Percentiles rank a stretch among this genome's conserved stretches.
These are phyloP conservation scores for Tuber umbilicatum DNA, from an alignment of 495 filamentous ascomycete genomes.

Conservation along the genomic window DNA sequence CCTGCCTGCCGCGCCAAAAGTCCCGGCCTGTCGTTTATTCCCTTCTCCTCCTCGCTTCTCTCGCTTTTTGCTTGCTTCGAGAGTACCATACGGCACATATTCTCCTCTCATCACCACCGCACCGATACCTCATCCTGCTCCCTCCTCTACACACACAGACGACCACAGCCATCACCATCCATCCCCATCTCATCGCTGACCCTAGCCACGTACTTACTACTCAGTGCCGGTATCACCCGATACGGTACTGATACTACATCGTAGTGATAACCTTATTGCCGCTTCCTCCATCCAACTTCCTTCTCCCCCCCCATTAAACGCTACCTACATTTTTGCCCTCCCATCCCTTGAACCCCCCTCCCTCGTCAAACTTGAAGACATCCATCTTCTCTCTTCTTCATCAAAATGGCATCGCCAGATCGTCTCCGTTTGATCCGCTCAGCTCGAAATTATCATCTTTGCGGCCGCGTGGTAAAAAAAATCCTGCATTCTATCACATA, in stretches of 20 bases:
- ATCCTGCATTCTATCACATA: slow-evolving; percentile 82
- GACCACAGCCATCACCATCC: neutral
- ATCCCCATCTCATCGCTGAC: neutral
- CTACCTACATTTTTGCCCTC: neutral
- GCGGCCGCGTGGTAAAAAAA: slow-evolving; percentile 68
- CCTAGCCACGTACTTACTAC: neutral
- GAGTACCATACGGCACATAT: neutral
- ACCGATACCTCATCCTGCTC: neutral
- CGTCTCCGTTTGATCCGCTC: slow-evolving; percentile 54
- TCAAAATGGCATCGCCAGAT: slow-evolving; percentile 1
- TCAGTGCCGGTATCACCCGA: neutral
- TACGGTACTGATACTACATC: neutral
- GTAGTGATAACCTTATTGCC: neutral
- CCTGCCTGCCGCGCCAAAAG: slow-evolving; percentile 7
- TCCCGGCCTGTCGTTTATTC: slow-evolving; percentile 14
- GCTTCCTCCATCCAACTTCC: neutral
- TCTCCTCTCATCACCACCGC: neutral
- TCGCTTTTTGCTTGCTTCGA: neutral
- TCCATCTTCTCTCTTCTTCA: neutral
- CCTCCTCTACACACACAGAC: neutral
- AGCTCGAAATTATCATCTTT: slow-evolving; percentile 72
- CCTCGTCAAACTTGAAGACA: neutral
- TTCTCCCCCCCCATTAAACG: neutral
- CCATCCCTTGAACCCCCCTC: neutral
- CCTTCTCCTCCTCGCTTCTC: neutral